Percentiles rank a stretch among this genome's conserved stretches.
Evolutionary conservation across 805 yeast genomes (phyloP).

Genomic region (Lipomyces yamanashiensis): DNA sequence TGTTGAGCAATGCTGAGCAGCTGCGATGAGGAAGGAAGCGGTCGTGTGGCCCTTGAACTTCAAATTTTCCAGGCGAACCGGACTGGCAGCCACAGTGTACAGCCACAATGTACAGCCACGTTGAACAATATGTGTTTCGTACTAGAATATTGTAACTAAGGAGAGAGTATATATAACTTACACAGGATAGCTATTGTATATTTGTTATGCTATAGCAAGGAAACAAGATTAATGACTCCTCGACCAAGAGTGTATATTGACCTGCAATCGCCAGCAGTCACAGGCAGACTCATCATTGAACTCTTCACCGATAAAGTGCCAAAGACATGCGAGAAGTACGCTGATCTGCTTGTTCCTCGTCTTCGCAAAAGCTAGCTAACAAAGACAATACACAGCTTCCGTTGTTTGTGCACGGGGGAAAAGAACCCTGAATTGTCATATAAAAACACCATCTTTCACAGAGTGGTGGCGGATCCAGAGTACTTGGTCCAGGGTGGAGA

Average conservation of each 20-base stretch:
- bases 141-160: too few species aligned
- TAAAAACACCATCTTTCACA: slow-evolving; percentile 69
- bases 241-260: slow-evolving; percentile 33
- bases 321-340: slow-evolving; percentile 32
- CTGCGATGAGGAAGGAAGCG: slow-evolving; percentile 9
- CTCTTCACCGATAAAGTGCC: slow-evolving; percentile 28
- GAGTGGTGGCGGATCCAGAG: slow-evolving; percentile 62
- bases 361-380: background rate
- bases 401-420: slow-evolving; percentile 75
- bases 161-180: too few species aligned
- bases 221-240: slow-evolving; percentile 9
- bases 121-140: background rate
- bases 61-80: slow-evolving; percentile 8
- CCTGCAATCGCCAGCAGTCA: slow-evolving; percentile 21
- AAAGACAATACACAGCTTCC: slow-evolving; percentile 49
- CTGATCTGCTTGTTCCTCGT: background rate
- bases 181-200: too few species aligned
- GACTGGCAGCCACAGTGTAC: slow-evolving; percentile 1
- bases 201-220: too few species aligned
- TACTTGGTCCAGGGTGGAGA: slow-evolving; percentile 90
- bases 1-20: background rate
- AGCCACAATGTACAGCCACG: slow-evolving; percentile 9
- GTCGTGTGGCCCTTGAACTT: slow-evolving; percentile 4
- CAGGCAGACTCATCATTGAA: slow-evolving; percentile 29
- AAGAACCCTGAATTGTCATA: slow-evolving; percentile 66